Base-by-base conservation (phyloP, 169 alveolate species). In the Plasmodium billcollinsi region DNA sequence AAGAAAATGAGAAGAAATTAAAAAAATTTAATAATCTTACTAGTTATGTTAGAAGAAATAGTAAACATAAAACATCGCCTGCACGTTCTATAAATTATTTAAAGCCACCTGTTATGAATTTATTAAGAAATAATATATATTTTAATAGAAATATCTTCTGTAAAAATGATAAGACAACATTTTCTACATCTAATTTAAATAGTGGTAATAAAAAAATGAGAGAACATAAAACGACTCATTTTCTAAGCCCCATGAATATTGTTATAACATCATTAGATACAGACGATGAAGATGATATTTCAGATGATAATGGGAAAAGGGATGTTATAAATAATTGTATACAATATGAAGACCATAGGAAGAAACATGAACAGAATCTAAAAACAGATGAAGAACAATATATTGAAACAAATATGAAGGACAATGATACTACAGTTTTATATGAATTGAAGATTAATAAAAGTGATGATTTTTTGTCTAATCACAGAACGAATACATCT, bases 21-120 rank as follows among this genome's bases (percentile, higher is more conserved):
- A 78, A 49, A 49, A 63, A 78, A 50, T 20, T 66, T 11, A 66
- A 39, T 18, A 50, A 65, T n/a, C 7, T 78, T 18, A 56, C 91
- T 7, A 69, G 67, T 54, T 67, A 67, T 33, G 24, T 83, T 15
- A 61, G 91, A 33, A 24, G 59, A 5, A 83, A 83, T 24, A 83
- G 91, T 58, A 83, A 83, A 63, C 91, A 83, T 58, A 83, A 69
- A 62, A 83, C 91, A 12, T 63, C 85, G 14, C 91, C 91, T 20
- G 91, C 91, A 3, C 85, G 63, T 3, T 52, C 91, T 9, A 39
- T 83, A 45, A 83, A 83, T 69, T 83, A 83, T 83, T 61, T 83
- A 63, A 83, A 83, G 29, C 91, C 91, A 9, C 91, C 91, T 9
- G 56, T 56, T 20, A 83, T 69, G 73, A 58, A 54, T 45, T 33